Conservation (phyloP, 306 rosid genomes). For the Hippophae gyantsensis region DNA sequence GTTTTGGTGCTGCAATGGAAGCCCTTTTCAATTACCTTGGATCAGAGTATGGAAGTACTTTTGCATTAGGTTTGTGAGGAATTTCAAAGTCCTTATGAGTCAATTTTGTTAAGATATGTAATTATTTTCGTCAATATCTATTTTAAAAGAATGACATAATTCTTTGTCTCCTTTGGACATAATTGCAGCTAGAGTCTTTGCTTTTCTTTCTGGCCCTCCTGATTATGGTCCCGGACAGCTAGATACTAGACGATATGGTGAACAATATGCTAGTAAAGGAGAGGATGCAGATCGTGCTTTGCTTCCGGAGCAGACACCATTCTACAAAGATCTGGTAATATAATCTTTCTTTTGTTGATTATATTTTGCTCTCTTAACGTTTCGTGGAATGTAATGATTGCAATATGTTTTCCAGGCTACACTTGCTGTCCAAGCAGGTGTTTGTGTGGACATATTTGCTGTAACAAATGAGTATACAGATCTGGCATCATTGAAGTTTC, state of each 20-base stretch:
- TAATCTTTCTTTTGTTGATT: slow-evolving; percentile 13
- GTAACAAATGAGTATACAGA: slow-evolving; percentile 96
- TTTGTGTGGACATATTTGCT: slow-evolving; percentile 93
- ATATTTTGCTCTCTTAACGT: slow-evolving; percentile 8
- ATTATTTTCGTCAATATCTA: background rate
- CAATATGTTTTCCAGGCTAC: slow-evolving; percentile 66
- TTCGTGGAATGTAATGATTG: slow-evolving; percentile 26
- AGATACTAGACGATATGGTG: slow-evolving; percentile 91
- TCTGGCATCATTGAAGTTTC: slow-evolving; percentile 89
- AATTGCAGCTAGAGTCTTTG: slow-evolving; percentile 84
- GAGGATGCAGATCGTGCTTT: slow-evolving; percentile 96
- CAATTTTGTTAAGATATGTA: background rate
- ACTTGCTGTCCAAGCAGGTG: slow-evolving; percentile 96
- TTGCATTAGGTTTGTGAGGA: slow-evolving; percentile 69
- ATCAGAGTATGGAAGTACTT: slow-evolving; percentile 92
- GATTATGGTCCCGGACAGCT: slow-evolving; percentile 93
- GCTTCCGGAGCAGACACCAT: slow-evolving; percentile 96
- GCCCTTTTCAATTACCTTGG: slow-evolving; percentile 85
- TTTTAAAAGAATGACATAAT: slow-evolving; percentile 16
- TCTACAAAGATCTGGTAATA: slow-evolving; percentile 80
- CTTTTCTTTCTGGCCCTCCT: slow-evolving; percentile 89
- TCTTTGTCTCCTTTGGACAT: slow-evolving; percentile 26
- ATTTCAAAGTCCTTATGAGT: slow-evolving; percentile 16
- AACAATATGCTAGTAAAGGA: slow-evolving; percentile 96
- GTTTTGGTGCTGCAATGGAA: slow-evolving; percentile 93